Percentiles rank a stretch among this genome's conserved stretches.
These are phyloP conservation scores for Syzygium jambos DNA, from an alignment of 345 rosid species.

Conservation along the genomic window DNA sequence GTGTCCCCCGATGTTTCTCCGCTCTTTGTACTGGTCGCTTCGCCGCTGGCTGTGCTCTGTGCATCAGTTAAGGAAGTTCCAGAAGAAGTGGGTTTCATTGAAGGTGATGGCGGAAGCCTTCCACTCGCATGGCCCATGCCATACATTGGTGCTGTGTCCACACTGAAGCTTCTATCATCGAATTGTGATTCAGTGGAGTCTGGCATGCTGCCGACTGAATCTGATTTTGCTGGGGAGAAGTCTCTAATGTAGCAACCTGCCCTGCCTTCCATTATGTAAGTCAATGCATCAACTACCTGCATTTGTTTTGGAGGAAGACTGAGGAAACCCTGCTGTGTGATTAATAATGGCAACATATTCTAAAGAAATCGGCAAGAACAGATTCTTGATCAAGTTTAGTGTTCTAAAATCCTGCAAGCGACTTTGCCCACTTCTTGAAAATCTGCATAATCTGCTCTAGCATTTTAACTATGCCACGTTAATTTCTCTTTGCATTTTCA, in stretches of 20 bases:
- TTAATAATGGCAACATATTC: background rate
- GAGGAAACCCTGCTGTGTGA: background rate
- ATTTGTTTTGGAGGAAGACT: background rate
- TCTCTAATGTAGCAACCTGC: constrained; percentile 11
- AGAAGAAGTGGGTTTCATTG: constrained; percentile 2
- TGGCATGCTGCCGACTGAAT: constrained; percentile 14
- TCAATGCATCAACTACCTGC: constrained; percentile 43
- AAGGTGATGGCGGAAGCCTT: constrained; percentile 13
- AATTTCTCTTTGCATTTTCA: background rate
- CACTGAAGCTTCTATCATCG: constrained; percentile 9
- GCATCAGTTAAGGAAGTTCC: background rate
- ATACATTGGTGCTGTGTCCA: background rate
- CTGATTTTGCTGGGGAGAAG: constrained; percentile 30
- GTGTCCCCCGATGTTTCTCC: background rate
- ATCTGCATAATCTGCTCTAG: background rate
- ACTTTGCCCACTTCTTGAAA: background rate
- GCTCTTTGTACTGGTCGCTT: background rate
- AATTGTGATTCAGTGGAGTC: constrained; percentile 21
- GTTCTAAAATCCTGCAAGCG: background rate
- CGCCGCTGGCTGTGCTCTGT: background rate
- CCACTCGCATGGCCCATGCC: background rate
- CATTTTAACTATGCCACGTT: background rate
- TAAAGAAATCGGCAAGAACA: background rate
- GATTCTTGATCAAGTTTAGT: background rate
- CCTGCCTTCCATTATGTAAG: constrained; percentile 21